A percentile compares a stretch with the other conserved stretches of the same genome.
These are phyloP conservation scores for Setomelanomma holmii DNA, from an alignment of 2,329 filamentous ascomycete genomes.

Conservation along the genomic window DNA sequence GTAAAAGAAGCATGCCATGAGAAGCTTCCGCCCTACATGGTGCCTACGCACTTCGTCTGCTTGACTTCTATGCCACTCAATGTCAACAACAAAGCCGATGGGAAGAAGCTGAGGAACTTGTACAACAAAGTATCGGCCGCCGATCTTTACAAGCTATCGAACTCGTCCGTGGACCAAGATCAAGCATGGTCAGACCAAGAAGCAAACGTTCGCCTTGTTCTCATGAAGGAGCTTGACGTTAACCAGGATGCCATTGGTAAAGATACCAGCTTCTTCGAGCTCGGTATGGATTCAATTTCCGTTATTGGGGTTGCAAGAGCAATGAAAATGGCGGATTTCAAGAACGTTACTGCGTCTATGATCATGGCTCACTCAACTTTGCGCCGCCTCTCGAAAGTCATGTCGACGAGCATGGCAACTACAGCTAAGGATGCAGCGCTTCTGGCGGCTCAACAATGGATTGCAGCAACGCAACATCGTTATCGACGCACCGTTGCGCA, in stretches of 20 bases:
- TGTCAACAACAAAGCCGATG: slow-evolving; percentile 87
- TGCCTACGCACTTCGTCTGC: slow-evolving; percentile 82
- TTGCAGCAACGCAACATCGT: slow-evolving; percentile 70
- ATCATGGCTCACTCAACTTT: slow-evolving; percentile 67
- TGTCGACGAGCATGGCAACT: slow-evolving; percentile 21
- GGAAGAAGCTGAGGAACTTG: slow-evolving; percentile 70
- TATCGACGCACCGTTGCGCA: slow-evolving; percentile 62
- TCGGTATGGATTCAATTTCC: slow-evolving; percentile 88
- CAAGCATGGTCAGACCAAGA: slow-evolving; percentile 45
- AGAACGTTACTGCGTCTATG: slow-evolving; percentile 66
- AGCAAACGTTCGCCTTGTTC: slow-evolving; percentile 60
- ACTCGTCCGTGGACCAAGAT: slow-evolving; percentile 12
- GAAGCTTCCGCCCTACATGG: slow-evolving; percentile 83
- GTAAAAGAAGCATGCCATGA: slow-evolving; percentile 67
- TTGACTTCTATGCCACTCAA: slow-evolving; percentile 79
- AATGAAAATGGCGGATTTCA: slow-evolving; percentile 69
- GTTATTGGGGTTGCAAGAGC: slow-evolving; percentile 72
- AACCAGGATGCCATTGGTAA: slow-evolving; percentile 55
- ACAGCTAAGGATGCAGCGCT: slow-evolving; percentile 33
- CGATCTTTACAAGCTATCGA: slow-evolving; percentile 64
- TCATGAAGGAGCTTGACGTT: slow-evolving; percentile 63
- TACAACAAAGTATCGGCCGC: slow-evolving; percentile 69
- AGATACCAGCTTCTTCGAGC: slow-evolving; percentile 77
- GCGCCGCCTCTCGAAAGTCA: slow-evolving; percentile 47
- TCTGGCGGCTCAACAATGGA: slow-evolving; percentile 63